Evolutionary conservation across 352 stramenopile species (phyloP).

Genomic region (Lagenidium giganteum): DNA sequence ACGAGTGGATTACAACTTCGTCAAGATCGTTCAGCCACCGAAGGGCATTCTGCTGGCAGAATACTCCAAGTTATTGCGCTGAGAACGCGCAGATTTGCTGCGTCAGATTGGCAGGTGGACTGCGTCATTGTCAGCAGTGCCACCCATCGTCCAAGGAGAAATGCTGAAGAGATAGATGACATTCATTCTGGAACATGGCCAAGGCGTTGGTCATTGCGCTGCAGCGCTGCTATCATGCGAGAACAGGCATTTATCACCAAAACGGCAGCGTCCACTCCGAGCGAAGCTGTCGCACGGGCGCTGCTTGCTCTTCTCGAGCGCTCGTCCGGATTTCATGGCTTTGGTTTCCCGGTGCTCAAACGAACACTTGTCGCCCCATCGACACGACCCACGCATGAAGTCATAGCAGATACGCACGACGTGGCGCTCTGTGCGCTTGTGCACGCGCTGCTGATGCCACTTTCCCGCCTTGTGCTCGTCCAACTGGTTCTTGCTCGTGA

Average conservation of each 20-base stretch:
- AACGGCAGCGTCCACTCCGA: conserved; percentile 43
- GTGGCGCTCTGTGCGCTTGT: conserved; percentile 63
- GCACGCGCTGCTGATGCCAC: conserved; percentile 74
- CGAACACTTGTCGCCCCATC: conserved; percentile 52
- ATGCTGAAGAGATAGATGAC: too few species aligned
- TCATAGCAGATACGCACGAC: conserved; percentile 79
- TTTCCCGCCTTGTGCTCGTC: conserved; percentile 75
- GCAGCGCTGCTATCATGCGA: conserved; percentile 25
- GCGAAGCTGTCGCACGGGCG: conserved; percentile 52
- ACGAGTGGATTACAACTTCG: too few species aligned
- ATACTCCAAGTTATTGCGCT: too few species aligned
- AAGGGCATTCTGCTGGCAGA: too few species aligned
- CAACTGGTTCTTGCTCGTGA: conserved; percentile 70
- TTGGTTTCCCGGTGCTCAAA: conserved; percentile 74
- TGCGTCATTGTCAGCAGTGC: too few species aligned
- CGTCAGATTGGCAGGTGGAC: too few species aligned
- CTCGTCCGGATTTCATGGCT: conserved; percentile 45
- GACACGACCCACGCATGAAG: conserved; percentile 72
- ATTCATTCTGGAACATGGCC: too few species aligned
- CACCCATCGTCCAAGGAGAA: too few species aligned
- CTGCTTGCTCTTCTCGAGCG: conserved; percentile 47
- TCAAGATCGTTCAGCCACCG: too few species aligned
- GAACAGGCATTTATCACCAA: conserved; percentile 74
- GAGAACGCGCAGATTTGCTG: too few species aligned
- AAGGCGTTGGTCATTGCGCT: conserved; percentile 5